phyloP scores from a whole-genome alignment of 2,329 filamentous ascomycete species.

The Neofusicoccum laricinum region DNA sequence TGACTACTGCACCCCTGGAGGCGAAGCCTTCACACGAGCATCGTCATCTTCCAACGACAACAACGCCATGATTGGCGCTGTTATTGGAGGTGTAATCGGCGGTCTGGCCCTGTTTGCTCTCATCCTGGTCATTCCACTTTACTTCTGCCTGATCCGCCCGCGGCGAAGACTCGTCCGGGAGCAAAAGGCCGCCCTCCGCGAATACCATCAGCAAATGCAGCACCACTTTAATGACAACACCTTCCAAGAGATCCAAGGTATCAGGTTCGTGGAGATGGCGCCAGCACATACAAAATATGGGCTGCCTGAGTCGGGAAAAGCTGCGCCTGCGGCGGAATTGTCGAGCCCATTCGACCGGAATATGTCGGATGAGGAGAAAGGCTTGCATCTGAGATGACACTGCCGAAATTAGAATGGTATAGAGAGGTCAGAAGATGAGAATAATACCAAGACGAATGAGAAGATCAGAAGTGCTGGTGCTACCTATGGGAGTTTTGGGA shows the following conservation, averaged over 20 bases:
- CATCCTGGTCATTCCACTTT: not conserved
- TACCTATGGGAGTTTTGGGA: no score
- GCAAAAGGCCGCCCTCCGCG: not conserved
- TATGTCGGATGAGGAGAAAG: constrained; percentile 1
- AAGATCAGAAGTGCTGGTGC: no score
- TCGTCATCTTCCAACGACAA: constrained; percentile 8
- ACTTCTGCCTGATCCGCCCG: not conserved
- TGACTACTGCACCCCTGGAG: constrained; percentile 19
- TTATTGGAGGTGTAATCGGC: not conserved
- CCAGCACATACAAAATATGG: not conserved
- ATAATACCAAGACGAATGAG: no score
- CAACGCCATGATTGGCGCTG: not conserved
- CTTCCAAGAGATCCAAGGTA: not conserved
- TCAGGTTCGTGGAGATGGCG: not conserved
- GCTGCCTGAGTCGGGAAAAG: not conserved
- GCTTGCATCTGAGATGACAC: not conserved
- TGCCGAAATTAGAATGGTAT: no score
- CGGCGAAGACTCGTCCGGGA: not conserved
- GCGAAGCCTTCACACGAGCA: constrained; percentile 16
- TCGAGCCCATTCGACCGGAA: not conserved
- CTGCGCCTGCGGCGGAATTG: not conserved
- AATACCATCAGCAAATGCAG: not conserved
- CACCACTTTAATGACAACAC: not conserved
- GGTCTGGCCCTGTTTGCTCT: not conserved
- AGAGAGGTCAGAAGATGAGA: no score